Conservation (phyloP, 2,329 filamentous ascomycete species). For the Neobulgaria alba region DNA sequence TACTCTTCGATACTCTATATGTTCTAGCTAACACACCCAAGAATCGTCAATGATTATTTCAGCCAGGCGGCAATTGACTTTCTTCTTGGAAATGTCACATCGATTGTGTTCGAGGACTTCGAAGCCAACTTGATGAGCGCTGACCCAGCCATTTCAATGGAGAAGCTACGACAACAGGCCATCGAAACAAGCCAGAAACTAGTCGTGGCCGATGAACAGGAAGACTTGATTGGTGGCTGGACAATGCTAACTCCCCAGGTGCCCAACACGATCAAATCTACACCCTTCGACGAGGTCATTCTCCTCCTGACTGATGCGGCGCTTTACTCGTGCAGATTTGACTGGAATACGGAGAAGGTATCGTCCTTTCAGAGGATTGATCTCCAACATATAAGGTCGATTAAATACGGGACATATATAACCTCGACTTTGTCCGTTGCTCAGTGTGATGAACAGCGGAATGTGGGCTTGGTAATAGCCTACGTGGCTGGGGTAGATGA, state of each 20-base stretch:
- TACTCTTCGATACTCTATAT: neutral
- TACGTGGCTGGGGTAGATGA: constrained; percentile 64
- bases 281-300: constrained; percentile 79
- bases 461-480: constrained; percentile 74
- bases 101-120: constrained; percentile 85
- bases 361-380: constrained; percentile 82
- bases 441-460: constrained; percentile 69
- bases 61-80: constrained; percentile 94
- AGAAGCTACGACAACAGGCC: constrained; percentile 76
- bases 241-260: constrained; percentile 70
- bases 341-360: constrained; percentile 94
- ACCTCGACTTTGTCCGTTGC: constrained; percentile 74
- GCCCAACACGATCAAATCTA: constrained; percentile 59
- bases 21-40: constrained; percentile 31
- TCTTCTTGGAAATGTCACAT: constrained; percentile 78
- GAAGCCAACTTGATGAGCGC: constrained; percentile 87
- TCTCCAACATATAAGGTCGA: constrained; percentile 60
- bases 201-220: constrained; percentile 72
- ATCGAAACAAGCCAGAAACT: constrained; percentile 84
- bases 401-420: constrained; percentile 81
- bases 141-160: constrained; percentile 82
- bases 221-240: constrained; percentile 86
- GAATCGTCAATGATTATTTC: constrained; percentile 97
- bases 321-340: constrained; percentile 82
- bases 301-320: constrained; percentile 78